Percentiles rank a stretch among this genome's conserved stretches.
phyloP scores from a whole-genome alignment of 257 asterid species.

The Nyctanthes arbortristis region DNA sequence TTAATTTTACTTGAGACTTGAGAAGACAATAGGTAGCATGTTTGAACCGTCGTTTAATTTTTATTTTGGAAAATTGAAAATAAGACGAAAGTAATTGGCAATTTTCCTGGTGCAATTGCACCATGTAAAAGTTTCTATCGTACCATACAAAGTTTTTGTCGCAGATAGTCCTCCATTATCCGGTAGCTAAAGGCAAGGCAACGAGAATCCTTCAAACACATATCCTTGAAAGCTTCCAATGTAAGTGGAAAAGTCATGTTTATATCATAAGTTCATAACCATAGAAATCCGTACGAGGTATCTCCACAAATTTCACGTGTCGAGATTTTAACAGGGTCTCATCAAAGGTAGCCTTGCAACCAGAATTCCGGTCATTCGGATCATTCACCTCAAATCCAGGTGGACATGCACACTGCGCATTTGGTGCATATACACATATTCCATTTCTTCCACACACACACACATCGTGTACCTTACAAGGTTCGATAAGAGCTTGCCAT shows the following conservation, averaged over 20 bases:
- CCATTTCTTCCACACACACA: constrained; percentile 65
- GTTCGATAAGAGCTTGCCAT: constrained; percentile 58
- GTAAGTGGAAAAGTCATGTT: constrained; percentile 23
- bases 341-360: constrained; percentile 49
- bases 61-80: too few species aligned
- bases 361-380: constrained; percentile 56
- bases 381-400: constrained; percentile 59
- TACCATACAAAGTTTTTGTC: too few species aligned
- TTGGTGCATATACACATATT: constrained; percentile 46
- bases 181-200: constrained; percentile 54
- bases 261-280: constrained; percentile 70
- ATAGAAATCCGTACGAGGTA: constrained; percentile 55
- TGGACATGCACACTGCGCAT: constrained; percentile 54
- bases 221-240: constrained; percentile 35
- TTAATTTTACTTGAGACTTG: too few species aligned
- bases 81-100: too few species aligned
- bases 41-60: too few species aligned
- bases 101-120: too few species aligned
- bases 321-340: constrained; percentile 11
- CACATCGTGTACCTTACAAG: constrained; percentile 50
- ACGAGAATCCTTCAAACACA: too few species aligned
- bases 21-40: too few species aligned
- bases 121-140: too few species aligned
- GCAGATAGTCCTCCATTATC: constrained; percentile 39
- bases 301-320: constrained; percentile 41